Conservation (phyloP, 441 rosid genomes). For the Eruca vesicaria region DNA sequence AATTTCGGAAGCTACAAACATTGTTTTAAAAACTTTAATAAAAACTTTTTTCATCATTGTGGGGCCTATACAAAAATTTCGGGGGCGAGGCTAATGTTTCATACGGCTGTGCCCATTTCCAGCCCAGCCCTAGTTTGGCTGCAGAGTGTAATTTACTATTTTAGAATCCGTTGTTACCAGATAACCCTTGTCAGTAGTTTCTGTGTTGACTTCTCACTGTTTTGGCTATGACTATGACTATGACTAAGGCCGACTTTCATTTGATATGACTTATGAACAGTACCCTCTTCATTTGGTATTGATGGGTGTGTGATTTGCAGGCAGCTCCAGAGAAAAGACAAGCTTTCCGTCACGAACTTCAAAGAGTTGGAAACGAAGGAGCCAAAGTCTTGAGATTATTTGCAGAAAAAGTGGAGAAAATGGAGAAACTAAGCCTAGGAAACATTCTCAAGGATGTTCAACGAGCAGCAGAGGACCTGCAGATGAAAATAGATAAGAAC, state of each 20-base stretch:
- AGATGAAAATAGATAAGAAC: constrained; percentile 58
- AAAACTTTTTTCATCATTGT: too few species aligned
- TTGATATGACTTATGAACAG: not conserved
- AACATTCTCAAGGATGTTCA: not conserved
- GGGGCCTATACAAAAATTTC: too few species aligned
- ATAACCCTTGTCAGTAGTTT: not conserved
- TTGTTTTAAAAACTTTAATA: too few species aligned
- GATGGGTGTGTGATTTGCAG: not conserved
- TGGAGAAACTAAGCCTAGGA: not conserved
- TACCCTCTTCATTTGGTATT: not conserved
- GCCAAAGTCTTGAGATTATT: not conserved
- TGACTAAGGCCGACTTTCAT: not conserved
- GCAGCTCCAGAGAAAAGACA: not conserved
- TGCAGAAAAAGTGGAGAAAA: not conserved
- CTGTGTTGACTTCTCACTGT: not conserved
- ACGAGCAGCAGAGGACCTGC: not conserved
- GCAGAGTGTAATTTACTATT: not conserved
- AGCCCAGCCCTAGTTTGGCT: too few species aligned
- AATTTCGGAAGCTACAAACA: too few species aligned
- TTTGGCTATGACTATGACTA: not conserved
- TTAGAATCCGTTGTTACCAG: not conserved
- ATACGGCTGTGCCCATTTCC: too few species aligned
- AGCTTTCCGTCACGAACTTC: not conserved
- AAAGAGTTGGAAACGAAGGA: not conserved
- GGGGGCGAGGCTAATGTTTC: too few species aligned